Evolutionary conservation across 108 stramenopile species (phyloP).

Genomic region (Pseudonitzschia pungens): DNA sequence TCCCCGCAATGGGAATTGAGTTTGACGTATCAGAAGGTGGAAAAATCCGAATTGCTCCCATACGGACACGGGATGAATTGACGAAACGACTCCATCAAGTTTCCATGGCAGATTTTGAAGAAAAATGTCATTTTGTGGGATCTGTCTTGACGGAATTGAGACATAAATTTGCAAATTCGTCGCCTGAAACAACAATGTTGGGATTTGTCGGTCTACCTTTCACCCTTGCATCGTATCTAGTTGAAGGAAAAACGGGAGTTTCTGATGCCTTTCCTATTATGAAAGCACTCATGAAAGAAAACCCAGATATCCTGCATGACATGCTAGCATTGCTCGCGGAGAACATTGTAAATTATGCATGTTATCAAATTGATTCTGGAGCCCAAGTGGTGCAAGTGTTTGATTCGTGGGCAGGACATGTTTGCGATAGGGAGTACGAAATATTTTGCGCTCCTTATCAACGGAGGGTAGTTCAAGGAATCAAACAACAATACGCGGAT

Average conservation of each 20-base stretch:
- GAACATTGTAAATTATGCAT: constrained; percentile 58
- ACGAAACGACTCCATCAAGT: constrained; percentile 28
- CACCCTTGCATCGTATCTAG: constrained; percentile 73
- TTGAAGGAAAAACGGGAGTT: constrained; percentile 57
- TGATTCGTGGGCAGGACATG: constrained; percentile 76
- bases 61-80: constrained; percentile 43
- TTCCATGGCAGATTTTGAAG: neutral
- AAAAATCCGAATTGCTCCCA: constrained; percentile 46
- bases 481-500: constrained; percentile 40
- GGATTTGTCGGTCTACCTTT: constrained; percentile 83
- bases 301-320: constrained; percentile 46
- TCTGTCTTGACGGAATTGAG: constrained; percentile 13
- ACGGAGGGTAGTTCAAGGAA: constrained; percentile 32
- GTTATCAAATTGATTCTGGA: constrained; percentile 70
- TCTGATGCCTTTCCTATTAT: constrained; percentile 23
- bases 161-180: neutral
- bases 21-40: constrained; percentile 80
- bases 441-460: constrained; percentile 66
- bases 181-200: constrained; percentile 48
- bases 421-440: constrained; percentile 48
- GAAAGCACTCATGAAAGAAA: constrained; percentile 16
- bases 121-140: constrained; percentile 18
- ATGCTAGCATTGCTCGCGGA: constrained; percentile 50
- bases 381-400: constrained; percentile 80
- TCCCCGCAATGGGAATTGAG: constrained; percentile 91